Evolutionary conservation across 345 rosid genomes (phyloP), one percentile per base, ranked within the genome.

Genomic region (Excoecaria agallocha): DNA sequence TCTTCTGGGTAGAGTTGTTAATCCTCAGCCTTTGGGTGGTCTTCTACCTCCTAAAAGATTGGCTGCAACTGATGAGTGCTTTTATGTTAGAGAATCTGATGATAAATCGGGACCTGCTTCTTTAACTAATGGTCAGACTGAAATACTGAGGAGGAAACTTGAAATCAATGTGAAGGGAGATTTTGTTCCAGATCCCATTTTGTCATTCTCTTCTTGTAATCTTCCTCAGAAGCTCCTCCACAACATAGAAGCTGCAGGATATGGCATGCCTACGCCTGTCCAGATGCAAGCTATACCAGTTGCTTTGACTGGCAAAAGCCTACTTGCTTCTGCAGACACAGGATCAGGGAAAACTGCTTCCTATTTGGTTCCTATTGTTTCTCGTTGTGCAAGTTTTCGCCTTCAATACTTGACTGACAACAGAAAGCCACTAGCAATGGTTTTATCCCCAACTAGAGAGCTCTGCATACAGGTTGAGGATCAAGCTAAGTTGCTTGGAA

Each of bases 321-420:
- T 94, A 70, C 89, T 94, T 79, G 98, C 89, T 83, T 88, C 93
- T 3, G 97, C 98, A 37, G 84, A 84, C 70, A 94, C 98, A 0
- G 98, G 98, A 79, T 89, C 93, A 0, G 93, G 98, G 59, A 94
- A 94, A 81, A 92, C 97, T 17, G 97, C 93, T 64, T 90, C 97
- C 37, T 94, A 88, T 87, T 81, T 94, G 70, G 75, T 94, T 76
- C 97, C 97, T 51, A 60, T 94, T 70, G 77, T 94, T 78, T 85
- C 90, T 61, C 78, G 71, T 24, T 94, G 97, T 72, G 81, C 87
- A 73, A 81, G 65, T 52, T 78, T 79, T 64, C 85, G 84, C 60
- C 78, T 57, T 67, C 73, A 78, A 70, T 73, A 78, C 71, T 73
- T 73, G 35, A 59, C 83, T 10, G 69, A 76, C 5, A 56, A 45